Evolutionary conservation across 441 rosid genomes (phyloP), one percentile per base, ranked within the genome.

Genomic region (Macaranga tanarius): DNA sequence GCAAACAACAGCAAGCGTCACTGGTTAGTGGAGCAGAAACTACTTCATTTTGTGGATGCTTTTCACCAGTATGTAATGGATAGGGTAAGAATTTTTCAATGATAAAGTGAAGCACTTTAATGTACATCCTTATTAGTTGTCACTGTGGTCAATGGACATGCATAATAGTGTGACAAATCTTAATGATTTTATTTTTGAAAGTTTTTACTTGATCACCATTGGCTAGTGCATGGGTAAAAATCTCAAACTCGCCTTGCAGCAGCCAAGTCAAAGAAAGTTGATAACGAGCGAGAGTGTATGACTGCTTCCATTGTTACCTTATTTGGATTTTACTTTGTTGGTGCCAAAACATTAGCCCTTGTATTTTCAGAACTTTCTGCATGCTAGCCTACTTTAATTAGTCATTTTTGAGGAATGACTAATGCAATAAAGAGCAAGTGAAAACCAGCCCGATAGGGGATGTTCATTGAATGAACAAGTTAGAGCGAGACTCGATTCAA

Each of bases 51-150:
- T 79, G 96, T 95, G 64, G 99, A 95, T 83, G 99, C 97, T 69
- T 95, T 95, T 81, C 99, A 95, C 84, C 98, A 95, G 80, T 91
- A 92, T 80, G 98, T 95, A 28, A 93, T 95, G 99, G 98, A 95
- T 86, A 90, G 99, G 87, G 98, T 95, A 87, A 80, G 91, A 44
- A 52, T 70, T 73, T 75, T 65, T 62, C 66, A 40, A 42, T 59
- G 50, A 28, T 66, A 68, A 48, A 8, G 23, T 59, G 42, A 68
- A 71, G 51, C 31, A 42, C 59, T 76, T 65, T 38, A 17, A 25
- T 62, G 57, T 57, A 60, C 55, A 60, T 40, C 9, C 25, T 54
- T 40, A 57, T 13, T 50, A 34, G 20, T 45, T 40, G 63, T 13
- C 58, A 34, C 28, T 45, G 12, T 58, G 22, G 10, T 48, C 44